These are phyloP conservation scores for Neonothopanus nambi DNA, from an alignment of 1,284 basidiomycete genomes.

Conservation along the genomic window DNA sequence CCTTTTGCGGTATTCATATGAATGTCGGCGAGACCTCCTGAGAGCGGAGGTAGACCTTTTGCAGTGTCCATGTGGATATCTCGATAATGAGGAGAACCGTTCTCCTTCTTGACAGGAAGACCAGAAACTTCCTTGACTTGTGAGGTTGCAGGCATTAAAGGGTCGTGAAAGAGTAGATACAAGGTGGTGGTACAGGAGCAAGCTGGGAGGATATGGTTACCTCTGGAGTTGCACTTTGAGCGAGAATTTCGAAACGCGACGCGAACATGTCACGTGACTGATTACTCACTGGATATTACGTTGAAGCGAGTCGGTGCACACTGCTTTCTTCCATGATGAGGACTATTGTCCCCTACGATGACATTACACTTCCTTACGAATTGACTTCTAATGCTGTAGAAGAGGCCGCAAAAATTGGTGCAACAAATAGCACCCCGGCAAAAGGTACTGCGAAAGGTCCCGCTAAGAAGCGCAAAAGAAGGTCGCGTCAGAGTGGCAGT, in stretches of 20 bases:
- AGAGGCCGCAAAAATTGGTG: slow-evolving; percentile 18
- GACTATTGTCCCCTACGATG: slow-evolving; percentile 57
- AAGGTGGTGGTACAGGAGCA: too few species aligned
- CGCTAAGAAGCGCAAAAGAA: slow-evolving; percentile 52
- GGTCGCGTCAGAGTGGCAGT: slow-evolving; percentile 14
- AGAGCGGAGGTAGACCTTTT: slow-evolving; percentile 41
- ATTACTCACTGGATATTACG: too few species aligned
- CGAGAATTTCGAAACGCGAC: too few species aligned
- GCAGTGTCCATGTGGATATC: slow-evolving; percentile 77
- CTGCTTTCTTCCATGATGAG: slow-evolving; percentile 29
- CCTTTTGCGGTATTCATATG: slow-evolving; percentile 70
- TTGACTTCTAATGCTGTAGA: slow-evolving; percentile 9
- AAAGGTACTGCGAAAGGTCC: slow-evolving; percentile 26
- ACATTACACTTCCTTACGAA: slow-evolving; percentile 46
- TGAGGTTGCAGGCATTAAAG: slow-evolving; percentile 6
- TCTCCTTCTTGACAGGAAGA: slow-evolving; percentile 14
- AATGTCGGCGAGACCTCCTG: slow-evolving; percentile 48
- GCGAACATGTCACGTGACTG: too few species aligned
- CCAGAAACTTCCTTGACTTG: slow-evolving; percentile 15
- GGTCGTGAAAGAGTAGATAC: not conserved
- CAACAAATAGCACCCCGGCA: not conserved
- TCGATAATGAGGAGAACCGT: slow-evolving; percentile 22
- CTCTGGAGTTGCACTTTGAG: too few species aligned
- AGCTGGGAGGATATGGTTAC: too few species aligned
- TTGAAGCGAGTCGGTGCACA: too few species aligned